Conservation (phyloP, 116 monocot species). For the Dioscorea cayenensis region DNA sequence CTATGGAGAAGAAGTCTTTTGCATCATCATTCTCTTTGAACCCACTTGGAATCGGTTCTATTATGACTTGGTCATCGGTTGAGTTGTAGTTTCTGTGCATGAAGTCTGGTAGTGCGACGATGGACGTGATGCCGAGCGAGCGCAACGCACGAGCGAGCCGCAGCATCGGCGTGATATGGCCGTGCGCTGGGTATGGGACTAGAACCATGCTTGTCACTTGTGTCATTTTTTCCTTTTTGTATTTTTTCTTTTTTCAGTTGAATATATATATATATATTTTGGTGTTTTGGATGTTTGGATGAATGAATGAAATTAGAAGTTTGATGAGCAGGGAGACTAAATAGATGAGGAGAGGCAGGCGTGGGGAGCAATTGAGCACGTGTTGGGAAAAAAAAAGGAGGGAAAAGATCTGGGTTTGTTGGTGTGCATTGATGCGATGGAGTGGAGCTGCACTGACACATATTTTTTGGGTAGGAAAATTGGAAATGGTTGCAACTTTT, state of each 20-base stretch:
- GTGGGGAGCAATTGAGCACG: too few relatives aligned
- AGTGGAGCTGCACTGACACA: too few relatives aligned
- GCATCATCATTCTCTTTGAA: constrained; percentile 2
- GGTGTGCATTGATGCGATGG: too few relatives aligned
- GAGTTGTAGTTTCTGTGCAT: constrained; percentile 7
- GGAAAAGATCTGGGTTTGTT: too few relatives aligned
- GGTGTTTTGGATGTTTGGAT: too few relatives aligned
- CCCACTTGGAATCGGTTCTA: constrained; percentile 19
- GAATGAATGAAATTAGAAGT: too few relatives aligned
- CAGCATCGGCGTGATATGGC: constrained; percentile 71
- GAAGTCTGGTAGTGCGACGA: constrained; percentile 51
- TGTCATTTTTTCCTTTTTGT: not conserved
- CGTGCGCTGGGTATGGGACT: constrained; percentile 71
- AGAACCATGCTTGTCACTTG: constrained; percentile 21
- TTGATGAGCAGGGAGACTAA: too few relatives aligned
- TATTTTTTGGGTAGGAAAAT: too few relatives aligned
- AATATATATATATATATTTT: too few relatives aligned
- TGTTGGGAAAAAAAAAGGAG: too few relatives aligned
- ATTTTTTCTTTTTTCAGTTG: not conserved
- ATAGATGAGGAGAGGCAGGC: too few relatives aligned
- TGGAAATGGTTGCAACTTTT: too few relatives aligned
- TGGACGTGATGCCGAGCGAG: constrained; percentile 23
- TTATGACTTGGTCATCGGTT: not conserved
- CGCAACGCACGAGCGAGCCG: constrained; percentile 38
- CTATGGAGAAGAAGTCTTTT: constrained; percentile 36